Percentiles rank a stretch among this genome's conserved stretches.
phyloP scores from a whole-genome alignment of 2,329 filamentous ascomycete genomes.

The Elsinoe perseae region DNA sequence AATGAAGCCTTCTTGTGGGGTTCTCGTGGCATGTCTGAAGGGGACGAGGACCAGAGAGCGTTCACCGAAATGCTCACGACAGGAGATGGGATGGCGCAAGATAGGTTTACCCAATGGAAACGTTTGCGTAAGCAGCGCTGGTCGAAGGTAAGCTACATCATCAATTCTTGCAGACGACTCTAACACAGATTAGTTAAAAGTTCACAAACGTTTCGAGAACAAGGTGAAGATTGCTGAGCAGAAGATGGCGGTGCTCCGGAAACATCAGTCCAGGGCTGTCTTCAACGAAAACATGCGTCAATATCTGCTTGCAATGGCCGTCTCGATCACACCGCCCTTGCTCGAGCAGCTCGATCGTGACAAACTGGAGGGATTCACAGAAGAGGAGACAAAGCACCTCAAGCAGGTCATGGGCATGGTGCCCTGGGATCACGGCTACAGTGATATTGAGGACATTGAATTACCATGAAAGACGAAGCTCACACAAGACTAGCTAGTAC shows the following conservation, averaged over 20 bases:
- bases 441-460: background rate
- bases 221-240: too few species aligned
- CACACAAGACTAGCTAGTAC: background rate
- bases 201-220: too few species aligned
- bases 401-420: background rate
- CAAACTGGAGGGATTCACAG: background rate
- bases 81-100: too few species aligned
- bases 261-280: background rate
- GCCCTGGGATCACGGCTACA: background rate
- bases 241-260: too few species aligned
- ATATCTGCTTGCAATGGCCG: background rate
- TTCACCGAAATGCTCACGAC: too few species aligned
- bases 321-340: background rate
- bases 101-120: too few species aligned
- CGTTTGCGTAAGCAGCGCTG: too few species aligned
- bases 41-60: background rate
- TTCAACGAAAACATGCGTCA: background rate
- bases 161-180: too few species aligned
- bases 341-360: background rate
- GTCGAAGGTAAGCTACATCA: too few species aligned
- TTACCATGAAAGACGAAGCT: background rate
- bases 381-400: background rate
- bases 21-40: constrained; percentile 22
- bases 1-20: constrained; percentile 42
- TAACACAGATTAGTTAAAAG: too few species aligned